phyloP scores from a whole-genome alignment of 2,329 filamentous ascomycete genomes.

The Alternaria triticimaculans region DNA sequence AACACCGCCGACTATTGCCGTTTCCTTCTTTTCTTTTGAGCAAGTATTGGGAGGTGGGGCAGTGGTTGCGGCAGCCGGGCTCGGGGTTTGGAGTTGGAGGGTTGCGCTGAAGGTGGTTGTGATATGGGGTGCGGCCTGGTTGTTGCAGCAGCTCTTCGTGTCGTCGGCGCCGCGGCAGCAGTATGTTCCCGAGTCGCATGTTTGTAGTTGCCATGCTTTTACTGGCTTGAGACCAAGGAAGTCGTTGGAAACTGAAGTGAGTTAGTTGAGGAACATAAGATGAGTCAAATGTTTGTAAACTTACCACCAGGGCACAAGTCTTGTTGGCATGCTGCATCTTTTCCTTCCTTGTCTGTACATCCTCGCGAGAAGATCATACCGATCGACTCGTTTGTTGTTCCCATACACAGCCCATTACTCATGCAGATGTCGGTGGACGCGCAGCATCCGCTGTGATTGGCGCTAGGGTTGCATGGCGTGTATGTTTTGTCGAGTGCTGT shows the following conservation, averaged over 20 bases:
- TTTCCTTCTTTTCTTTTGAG: constrained; percentile 26
- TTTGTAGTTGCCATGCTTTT: constrained; percentile 44
- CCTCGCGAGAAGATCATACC: constrained; percentile 44
- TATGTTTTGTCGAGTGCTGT: constrained; percentile 35
- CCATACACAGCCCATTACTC: constrained; percentile 45
- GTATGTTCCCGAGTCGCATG: constrained; percentile 43
- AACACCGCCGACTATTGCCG: constrained; percentile 32
- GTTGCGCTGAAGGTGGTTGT: constrained; percentile 31
- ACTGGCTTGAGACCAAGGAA: constrained; percentile 25
- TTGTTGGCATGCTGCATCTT: constrained; percentile 37
- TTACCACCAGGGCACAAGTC: constrained; percentile 38
- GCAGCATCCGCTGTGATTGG: constrained; percentile 44
- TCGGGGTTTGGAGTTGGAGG: constrained; percentile 21
- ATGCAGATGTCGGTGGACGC: constrained; percentile 44
- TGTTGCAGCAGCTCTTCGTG: constrained; percentile 38
- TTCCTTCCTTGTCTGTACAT: constrained; percentile 45
- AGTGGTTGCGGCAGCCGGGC: constrained; percentile 12
- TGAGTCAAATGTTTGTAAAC: constrained; percentile 4
- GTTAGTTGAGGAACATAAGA: constrained; percentile 8
- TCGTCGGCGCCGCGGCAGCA: constrained; percentile 41
- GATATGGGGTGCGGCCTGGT: constrained; percentile 32
- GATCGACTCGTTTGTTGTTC: constrained; percentile 33
- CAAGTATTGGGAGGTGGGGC: constrained; percentile 14
- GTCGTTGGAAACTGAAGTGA: constrained; percentile 2
- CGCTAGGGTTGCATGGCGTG: constrained; percentile 37